These are phyloP conservation scores for Rosa rugosa DNA, from an alignment of 306 rosid species.

Conservation along the genomic window DNA sequence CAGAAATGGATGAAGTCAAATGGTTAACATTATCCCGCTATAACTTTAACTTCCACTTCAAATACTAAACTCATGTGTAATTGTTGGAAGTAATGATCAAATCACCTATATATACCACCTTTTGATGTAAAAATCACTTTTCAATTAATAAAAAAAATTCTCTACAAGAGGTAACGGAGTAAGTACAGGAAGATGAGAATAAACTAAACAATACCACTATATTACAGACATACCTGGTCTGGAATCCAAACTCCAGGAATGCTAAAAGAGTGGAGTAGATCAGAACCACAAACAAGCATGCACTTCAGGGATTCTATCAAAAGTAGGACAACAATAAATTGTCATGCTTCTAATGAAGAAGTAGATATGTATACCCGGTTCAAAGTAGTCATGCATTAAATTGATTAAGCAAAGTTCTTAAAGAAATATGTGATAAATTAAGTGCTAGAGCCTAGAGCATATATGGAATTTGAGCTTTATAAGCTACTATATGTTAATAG, in stretches of 20 bases:
- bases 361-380: background rate
- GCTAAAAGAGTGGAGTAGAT: constrained; percentile 75
- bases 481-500: background rate
- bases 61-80: background rate
- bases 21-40: background rate
- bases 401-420: background rate
- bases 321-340: constrained; percentile 24
- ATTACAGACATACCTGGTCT: constrained; percentile 54
- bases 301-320: constrained; percentile 71
- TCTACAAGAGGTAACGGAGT: background rate
- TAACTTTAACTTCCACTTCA: background rate
- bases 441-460: background rate
- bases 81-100: background rate
- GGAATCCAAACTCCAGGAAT: constrained; percentile 75
- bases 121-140: background rate
- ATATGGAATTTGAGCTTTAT: background rate
- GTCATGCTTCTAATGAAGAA: background rate
- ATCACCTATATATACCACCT: constrained; percentile 1
- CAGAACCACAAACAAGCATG: constrained; percentile 93
- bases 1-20: background rate
- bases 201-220: background rate
- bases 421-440: background rate
- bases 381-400: background rate
- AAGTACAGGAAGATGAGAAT: background rate
- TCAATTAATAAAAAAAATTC: background rate